Base-by-base conservation (phyloP, 2,329 filamentous ascomycete genomes). In the Arachnopeziza araneosa region DNA sequence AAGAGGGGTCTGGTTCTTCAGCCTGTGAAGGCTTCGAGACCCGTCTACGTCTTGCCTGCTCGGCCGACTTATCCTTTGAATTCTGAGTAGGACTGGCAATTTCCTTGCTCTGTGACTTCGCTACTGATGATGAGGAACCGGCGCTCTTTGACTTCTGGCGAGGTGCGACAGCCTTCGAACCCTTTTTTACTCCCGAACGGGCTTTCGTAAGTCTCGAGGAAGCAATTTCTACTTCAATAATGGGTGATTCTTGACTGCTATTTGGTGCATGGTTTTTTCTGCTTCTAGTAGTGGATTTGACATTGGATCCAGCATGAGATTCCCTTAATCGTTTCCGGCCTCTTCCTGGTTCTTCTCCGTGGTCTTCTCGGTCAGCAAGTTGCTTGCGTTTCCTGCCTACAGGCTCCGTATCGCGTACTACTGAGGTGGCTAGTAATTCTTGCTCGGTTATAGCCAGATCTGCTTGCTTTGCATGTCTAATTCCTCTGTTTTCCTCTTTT, bases 161-260 rank as follows among this genome's bases (percentile, higher is more conserved):
- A 7, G 36, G 2, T 44, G 17, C 6, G 17, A 19, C 17, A 44
- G 12, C 36, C 17, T 44, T 44, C 17, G 36, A 44, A 44, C 2
- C 12, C 4, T 14, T 44, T 14, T 44, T 44, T 14, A 44, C 36
- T 7, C 5, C 36, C 17, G 57, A 48, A 21, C 54, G 60, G 24
- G 48, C 50, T 53, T 61, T 66, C 23, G 56, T 63, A 48, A 67
- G 60, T 24, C 57, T 58, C 49, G 68, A 69, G 21, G 65, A 63
- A 56, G 66, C 68, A 19, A 59, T 57, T 58, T 67, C 62, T 14
- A 66, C 56, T 50, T 58, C 62, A 54, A 66, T 32, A 21, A 57
- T 44, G 55, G 54, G 57, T 52, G n/a, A 30, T 53, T n/a, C 50
- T 54, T 58, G 50, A 17, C 50, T 24, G 4, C 12, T 57, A 23